Base-by-base conservation (phyloP, 768 basidiomycete genomes). In the Zangia roseola region DNA sequence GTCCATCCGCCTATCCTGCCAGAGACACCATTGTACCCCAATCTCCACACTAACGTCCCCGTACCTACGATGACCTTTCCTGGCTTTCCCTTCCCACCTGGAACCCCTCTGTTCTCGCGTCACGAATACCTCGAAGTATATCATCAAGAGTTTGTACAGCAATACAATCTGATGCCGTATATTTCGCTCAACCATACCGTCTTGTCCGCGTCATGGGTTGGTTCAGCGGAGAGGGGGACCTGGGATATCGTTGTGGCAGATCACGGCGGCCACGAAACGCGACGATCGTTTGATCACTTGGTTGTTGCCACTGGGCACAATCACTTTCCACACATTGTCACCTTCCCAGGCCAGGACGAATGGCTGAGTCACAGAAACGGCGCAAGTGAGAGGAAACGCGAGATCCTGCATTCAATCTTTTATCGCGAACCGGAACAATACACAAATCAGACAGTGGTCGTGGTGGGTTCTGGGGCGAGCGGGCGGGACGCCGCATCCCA, bases 61-160 rank as follows among this genome's bases (percentile, higher is more conserved):
- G 70, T 76, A 4, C 81, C 81, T 2, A 72, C 71, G 9, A 83
- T 83, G 80, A 76, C 81, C 1, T 80, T 75, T 55, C 80, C 80
- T n/a, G 60, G 68, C 8, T 77, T 80, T 60, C 74, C 81, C 0
- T 83, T 77, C 46, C 75, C 72, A 0, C 75, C 74, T 0, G 67
- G 69, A 6, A 81, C 79, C 5, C 73, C 77, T 2, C 67, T 84
- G 6, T 82, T 71, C 57, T 74, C 82, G 2, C 63, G 65, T 3
- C 76, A 80, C 48, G 69, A 77, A 40, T 59, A 71, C 44, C 62
- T 83, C 12, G 60, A 70, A 33, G 58, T 64, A 20, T 83, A 84
- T 51, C 80, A 81, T 49, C 60, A 46, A 10, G 65, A 73, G 20
- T 79, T 74, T 55, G 74, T 72, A 10, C 50, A 50, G 2, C 64